phyloP scores from a whole-genome alignment of 2,329 filamentous ascomycete species.

The Lachnellula willkommii region DNA sequence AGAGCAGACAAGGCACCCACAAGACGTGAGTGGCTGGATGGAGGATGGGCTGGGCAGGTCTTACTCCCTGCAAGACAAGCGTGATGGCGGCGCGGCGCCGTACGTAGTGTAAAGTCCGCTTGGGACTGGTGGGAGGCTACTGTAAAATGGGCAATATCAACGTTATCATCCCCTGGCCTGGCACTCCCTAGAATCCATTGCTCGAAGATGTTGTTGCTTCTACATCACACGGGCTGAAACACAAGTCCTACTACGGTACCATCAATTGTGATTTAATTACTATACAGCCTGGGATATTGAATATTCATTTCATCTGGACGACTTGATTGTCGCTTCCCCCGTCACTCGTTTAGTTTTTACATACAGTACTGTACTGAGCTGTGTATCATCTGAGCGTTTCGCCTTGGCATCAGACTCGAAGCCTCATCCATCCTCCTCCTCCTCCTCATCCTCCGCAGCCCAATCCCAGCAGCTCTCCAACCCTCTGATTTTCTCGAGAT shows the following conservation, averaged over 20 bases:
- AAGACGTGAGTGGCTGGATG: not conserved
- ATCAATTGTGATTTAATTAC: too few species aligned
- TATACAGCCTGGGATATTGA: too few species aligned
- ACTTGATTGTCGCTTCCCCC: not conserved
- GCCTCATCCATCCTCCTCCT: not conserved
- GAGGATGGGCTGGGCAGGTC: not conserved
- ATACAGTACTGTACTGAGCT: not conserved
- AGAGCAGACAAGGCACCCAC: not conserved
- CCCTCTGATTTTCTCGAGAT: not conserved
- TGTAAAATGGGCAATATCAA: too few species aligned
- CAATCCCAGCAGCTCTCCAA: constrained; percentile 5
- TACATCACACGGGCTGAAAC: too few species aligned
- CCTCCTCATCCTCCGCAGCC: not conserved
- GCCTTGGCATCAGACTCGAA: not conserved
- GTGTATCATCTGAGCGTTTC: constrained; percentile 4
- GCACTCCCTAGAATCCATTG: too few species aligned
- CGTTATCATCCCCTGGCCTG: too few species aligned
- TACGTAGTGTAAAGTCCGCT: too few species aligned
- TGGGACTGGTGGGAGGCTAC: too few species aligned
- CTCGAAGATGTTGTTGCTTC: too few species aligned
- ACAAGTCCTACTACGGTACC: too few species aligned
- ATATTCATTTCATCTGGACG: not conserved
- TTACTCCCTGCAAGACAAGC: too few species aligned
- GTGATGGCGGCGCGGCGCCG: too few species aligned
- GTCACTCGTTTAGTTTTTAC: constrained; percentile 6